Percentiles rank a stretch among this genome's conserved stretches.
These are phyloP conservation scores for Vitis rotundifolia DNA, from an alignment of 164 flowering plant species.

Conservation along the genomic window DNA sequence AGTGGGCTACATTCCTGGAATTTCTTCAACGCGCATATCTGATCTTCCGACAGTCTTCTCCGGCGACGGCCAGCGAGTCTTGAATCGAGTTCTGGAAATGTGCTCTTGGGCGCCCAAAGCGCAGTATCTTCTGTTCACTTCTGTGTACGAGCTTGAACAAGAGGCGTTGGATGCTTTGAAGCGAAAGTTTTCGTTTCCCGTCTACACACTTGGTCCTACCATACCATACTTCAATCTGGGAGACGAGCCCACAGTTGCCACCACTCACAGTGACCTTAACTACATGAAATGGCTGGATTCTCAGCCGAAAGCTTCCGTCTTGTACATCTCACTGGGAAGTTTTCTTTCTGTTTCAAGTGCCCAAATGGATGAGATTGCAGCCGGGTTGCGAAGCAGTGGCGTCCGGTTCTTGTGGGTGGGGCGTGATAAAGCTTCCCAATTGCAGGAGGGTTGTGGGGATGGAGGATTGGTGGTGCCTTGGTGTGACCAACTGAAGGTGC, in stretches of 20 bases:
- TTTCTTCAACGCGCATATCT: conserved; percentile 22
- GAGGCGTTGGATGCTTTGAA: conserved; percentile 24
- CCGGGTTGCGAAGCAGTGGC: conserved; percentile 30
- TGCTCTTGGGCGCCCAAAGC: conserved; percentile 16
- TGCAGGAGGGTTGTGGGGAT: conserved; percentile 19
- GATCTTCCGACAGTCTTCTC: conserved; percentile 31
- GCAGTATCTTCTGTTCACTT: conserved; percentile 35
- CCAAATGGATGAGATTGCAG: conserved; percentile 36
- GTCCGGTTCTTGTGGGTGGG: conserved; percentile 38
- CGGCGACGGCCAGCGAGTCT: not conserved
- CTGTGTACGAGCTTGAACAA: conserved; percentile 41
- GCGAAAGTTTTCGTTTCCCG: conserved; percentile 20
- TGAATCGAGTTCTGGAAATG: conserved; percentile 13
- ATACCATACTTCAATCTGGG: conserved; percentile 25
- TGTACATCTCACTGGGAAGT: conserved; percentile 49
- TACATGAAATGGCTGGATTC: conserved; percentile 38
- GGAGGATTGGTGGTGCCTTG: conserved; percentile 56
- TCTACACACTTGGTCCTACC: conserved; percentile 41
- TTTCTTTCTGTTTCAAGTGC: conserved; percentile 30
- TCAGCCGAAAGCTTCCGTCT: conserved; percentile 34
- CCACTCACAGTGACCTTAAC: not conserved
- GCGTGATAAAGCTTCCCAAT: conserved; percentile 20
- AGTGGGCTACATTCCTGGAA: conserved; percentile 45
- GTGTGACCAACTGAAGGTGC: conserved; percentile 71
- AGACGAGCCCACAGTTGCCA: not conserved